Conservation (phyloP, 176 grass and related monocot genomes). For the Bromus sterilis region DNA sequence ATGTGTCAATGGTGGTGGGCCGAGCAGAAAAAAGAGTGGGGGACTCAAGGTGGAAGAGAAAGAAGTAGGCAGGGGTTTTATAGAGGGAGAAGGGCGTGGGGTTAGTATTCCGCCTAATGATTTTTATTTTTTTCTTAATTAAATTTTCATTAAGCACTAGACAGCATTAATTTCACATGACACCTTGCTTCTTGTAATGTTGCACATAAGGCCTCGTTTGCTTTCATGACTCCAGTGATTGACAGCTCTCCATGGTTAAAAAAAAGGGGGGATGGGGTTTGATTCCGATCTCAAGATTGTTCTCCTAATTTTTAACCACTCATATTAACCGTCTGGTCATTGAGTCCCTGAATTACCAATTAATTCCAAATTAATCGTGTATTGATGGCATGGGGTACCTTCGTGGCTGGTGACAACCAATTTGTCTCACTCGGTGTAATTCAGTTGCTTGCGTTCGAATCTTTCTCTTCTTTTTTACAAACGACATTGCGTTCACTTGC, state of each 20-base stretch:
- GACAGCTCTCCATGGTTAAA: not conserved
- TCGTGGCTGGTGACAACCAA: not conserved
- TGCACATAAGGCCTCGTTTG: not conserved
- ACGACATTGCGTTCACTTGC: not conserved
- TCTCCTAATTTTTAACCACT: not conserved
- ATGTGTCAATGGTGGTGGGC: not conserved
- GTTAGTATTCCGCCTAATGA: not conserved
- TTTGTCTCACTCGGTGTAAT: not conserved
- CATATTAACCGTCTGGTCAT: not conserved
- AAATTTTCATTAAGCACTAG: not conserved
- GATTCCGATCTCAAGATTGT: not conserved
- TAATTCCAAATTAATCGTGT: not conserved
- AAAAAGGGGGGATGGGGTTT: not conserved
- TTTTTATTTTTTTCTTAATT: not conserved
- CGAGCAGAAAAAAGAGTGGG: not conserved
- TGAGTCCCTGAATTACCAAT: not conserved
- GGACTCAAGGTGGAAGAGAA: not conserved
- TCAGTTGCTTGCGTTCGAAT: not conserved
- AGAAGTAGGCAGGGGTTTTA: constrained; percentile 10
- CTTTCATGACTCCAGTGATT: not conserved
- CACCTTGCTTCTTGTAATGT: not conserved
- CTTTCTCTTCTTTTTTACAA: not conserved
- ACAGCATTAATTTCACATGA: not conserved
- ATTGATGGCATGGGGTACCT: not conserved
- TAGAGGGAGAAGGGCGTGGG: not conserved